Evolutionary conservation across 2,329 filamentous ascomycete genomes (phyloP), one percentile per base, ranked within the genome.

Genomic region (Arthrinium phaeospermum): DNA sequence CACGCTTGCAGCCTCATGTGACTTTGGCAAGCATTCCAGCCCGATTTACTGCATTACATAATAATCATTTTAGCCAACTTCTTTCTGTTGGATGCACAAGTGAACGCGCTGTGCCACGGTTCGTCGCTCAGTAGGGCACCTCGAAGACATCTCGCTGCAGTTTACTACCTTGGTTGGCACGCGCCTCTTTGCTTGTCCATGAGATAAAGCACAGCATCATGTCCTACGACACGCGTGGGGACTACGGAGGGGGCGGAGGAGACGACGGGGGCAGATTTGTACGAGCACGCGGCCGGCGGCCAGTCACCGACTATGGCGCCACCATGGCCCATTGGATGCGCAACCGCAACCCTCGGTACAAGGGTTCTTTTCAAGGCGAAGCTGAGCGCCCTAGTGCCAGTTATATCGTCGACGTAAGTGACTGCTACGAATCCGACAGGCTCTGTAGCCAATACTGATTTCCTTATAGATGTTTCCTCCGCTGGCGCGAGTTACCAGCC

Each of bases 261-360:
- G 82, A 84, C 72, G 85, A 87, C 76, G 84, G 83, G 45, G 77
- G 78, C 49, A 82, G 83, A 7, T 86, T 83, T 73, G 80, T 85
- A 71, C 87, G 87, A 77, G 82, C 86, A n/a, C 80, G 87, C 76
- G 87, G 87, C 70, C 83, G 87, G 75, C 83, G 87, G 75, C 93
- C 95, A 64, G 94, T 97, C 19, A 98, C 95, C 64, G 95, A 98
- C 83, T 98, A 98, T 88, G 93, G 94, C 78, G 92, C 95, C 34
- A 96, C 94, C 13, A 90, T 97, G 81, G 92, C 93, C 70, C 94
- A 97, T 82, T 99, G 94, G 94, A 94, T 97, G 89, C 92, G 93
- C 79, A 91, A 94, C 79, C 91, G 96, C 72, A 89, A 91, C 78
- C 92, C 93, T 41, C 91, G 91, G 76, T 96, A 94, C 83, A 92